Evolutionary conservation across 2,329 filamentous ascomycete genomes (phyloP), one percentile per base, ranked within the genome.

Genomic region (Claviceps maximensis): DNA sequence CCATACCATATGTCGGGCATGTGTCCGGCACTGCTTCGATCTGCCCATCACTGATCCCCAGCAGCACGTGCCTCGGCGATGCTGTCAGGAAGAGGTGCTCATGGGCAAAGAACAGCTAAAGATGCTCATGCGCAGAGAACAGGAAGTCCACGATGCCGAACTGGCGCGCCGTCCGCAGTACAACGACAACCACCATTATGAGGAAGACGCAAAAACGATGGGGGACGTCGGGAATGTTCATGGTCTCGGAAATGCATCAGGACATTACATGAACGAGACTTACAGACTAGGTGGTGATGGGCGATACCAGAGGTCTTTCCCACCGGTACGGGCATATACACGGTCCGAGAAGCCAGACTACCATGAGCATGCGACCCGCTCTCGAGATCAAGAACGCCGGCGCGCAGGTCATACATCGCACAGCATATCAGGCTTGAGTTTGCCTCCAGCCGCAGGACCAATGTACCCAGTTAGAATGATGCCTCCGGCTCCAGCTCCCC

Each of bases 51-150:
- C 76, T 44, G 87, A 94, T 63, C 82, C 86, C 1, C 78, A 82
- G 55, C 83, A 88, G 55, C 83, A 88, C 59, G 94, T 95, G 87
- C 88, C 89, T 19, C 89, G 89, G 0, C 79, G 76, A 63, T 95
- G 89, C 68, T 95, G 89, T 67, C 62, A 77, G 17, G 75, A 77
- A 53, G 73, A 77, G 52, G 60, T 71, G 27, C 67, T 73, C n/a
- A n/a, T n/a, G n/a, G n/a, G n/a, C n/a, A n/a, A n/a, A n/a, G n/a
- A n/a, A n/a, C n/a, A n/a, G n/a, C n/a, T n/a, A n/a, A n/a, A n/a
- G 31, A 33, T 33, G 9, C 31, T 9, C 29, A 56, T 71, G 29
- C 71, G 74, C 29, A 69, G 70, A 33, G 62, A 73, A 15, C 76
- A 77, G 52, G 75, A 76, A 53, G 67, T 67, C 33, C 67, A 67